phyloP scores from a whole-genome alignment of 2,329 filamentous ascomycete species.

The Aulographum hederae region DNA sequence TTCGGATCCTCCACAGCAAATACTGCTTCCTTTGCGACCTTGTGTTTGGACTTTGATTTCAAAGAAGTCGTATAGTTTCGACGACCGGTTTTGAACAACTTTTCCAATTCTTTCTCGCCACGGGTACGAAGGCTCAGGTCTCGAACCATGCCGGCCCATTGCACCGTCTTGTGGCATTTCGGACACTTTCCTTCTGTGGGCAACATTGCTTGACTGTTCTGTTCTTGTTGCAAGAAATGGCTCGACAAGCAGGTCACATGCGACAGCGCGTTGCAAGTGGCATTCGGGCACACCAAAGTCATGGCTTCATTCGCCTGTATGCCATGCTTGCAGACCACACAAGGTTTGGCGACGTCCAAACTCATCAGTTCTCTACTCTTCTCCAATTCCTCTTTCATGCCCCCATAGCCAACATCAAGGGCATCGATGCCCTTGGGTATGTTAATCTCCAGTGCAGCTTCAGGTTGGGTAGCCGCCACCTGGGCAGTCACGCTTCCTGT shows the following conservation, averaged over 20 bases:
- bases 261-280: conserved; percentile 27
- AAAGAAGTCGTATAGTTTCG: too few relatives aligned
- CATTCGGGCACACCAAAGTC: conserved; percentile 32
- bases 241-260: conserved; percentile 39
- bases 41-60: too few relatives aligned
- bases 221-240: conserved; percentile 27
- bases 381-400: conserved; percentile 6
- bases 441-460: too few relatives aligned
- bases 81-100: conserved; percentile 46
- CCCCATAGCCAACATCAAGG: conserved; percentile 33
- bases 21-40: too few relatives aligned
- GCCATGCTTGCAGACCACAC: conserved; percentile 28
- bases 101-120: conserved; percentile 50
- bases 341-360: conserved; percentile 18
- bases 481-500: too few relatives aligned
- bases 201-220: conserved; percentile 29
- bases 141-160: conserved; percentile 66
- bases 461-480: too few relatives aligned
- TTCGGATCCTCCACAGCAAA: too few relatives aligned
- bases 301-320: conserved; percentile 21
- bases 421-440: conserved; percentile 19
- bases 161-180: conserved; percentile 39
- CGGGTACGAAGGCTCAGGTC: conserved; percentile 60
- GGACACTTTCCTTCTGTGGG: conserved; percentile 57
- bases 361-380: conserved; percentile 15